These are phyloP conservation scores for Schrenkiella parvula DNA, from an alignment of 345 rosid species.

Conservation along the genomic window DNA sequence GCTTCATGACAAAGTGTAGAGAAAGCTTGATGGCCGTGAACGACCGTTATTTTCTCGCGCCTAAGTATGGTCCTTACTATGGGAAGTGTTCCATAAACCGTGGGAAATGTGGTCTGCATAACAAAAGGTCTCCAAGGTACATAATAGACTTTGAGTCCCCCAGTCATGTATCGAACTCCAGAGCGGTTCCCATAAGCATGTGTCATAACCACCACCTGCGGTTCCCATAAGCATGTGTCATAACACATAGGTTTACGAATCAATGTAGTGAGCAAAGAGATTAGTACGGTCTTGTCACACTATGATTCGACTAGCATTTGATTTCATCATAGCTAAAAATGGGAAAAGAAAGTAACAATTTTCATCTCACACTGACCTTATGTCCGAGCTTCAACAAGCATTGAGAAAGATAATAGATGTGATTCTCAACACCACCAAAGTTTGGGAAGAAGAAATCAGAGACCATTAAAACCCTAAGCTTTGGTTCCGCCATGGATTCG, in stretches of 20 bases:
- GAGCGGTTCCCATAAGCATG: conserved; percentile 92
- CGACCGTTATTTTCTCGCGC: conserved; percentile 76
- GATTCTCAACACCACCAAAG: conserved; percentile 94
- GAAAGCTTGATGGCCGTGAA: conserved; percentile 98
- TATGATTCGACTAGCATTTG: neutral
- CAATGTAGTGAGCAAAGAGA: conserved; percentile 38
- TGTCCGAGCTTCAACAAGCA: conserved; percentile 89
- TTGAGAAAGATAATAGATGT: conserved; percentile 87
- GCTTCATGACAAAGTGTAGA: conserved; percentile 97
- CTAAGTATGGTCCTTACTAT: conserved; percentile 71
- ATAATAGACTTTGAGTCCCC: conserved; percentile 88
- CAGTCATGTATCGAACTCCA: conserved; percentile 85
- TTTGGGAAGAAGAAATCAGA: conserved; percentile 98
- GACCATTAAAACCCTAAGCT: conserved; percentile 79
- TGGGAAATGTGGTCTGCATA: conserved; percentile 84
- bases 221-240: too few relatives aligned
- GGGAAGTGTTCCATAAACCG: conserved; percentile 76
- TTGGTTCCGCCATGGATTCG: conserved; percentile 45
- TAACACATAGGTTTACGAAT: too few relatives aligned
- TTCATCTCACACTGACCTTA: conserved; percentile 50
- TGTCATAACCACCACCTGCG: conserved; percentile 92
- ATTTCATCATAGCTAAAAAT: neutral
- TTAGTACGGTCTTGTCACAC: too few relatives aligned
- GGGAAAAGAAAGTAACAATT: neutral
- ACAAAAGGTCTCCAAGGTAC: conserved; percentile 84